Base-by-base conservation (phyloP, 148 eudicot genomes). In the Nepenthes mirabilis region DNA sequence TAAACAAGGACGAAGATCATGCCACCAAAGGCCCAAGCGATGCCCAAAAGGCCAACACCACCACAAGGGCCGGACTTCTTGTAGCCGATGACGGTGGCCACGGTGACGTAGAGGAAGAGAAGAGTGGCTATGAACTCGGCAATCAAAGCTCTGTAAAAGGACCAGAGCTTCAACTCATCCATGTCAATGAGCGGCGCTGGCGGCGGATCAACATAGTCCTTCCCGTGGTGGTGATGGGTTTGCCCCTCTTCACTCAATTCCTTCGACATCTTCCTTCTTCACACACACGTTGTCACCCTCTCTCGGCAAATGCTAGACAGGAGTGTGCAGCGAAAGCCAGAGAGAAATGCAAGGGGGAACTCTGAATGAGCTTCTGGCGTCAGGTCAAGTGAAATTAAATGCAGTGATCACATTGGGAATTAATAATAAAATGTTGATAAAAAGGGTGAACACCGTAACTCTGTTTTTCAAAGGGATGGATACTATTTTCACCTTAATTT, bases 1-100 rank as follows among this genome's bases (percentile, higher is more conserved):
- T 74, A 74, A 45, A 74, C 77, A 40, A 74, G 77, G 55, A 74
- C 34, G 65, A 74, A 74, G 58, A 74, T 74, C 76, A 73, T 73
- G 65, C 76, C 76, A 1, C 72, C 77, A 11, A 73, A 68, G 61
- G 77, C 55, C 72, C 72, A 73, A 1, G 77, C 72, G 57, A 73
- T 68, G 11, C 77, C 77, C 14, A 68, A 68, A 9, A 64, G 50
- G 6, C 77, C 77, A 13, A 68, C 77, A 37, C 77, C 77, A 52
- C 43, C 72, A 60, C 77, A 73, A 1, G 56, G 65, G 47, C 35
- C 72, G 33, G 58, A 45, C 32, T 62, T 68, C 54, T 74, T 64
- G 77, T 74, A 37, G 33, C 77, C 77, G 45, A 68, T 74, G 43
- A 69, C 70, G 14, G 77, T 68, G 56, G 76, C 76, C n/a, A 73